A percentile compares a stretch with the other conserved stretches of the same genome.
phyloP scores from a whole-genome alignment of 1,139 yeast genomes.

The Lodderomyces margitis region DNA sequence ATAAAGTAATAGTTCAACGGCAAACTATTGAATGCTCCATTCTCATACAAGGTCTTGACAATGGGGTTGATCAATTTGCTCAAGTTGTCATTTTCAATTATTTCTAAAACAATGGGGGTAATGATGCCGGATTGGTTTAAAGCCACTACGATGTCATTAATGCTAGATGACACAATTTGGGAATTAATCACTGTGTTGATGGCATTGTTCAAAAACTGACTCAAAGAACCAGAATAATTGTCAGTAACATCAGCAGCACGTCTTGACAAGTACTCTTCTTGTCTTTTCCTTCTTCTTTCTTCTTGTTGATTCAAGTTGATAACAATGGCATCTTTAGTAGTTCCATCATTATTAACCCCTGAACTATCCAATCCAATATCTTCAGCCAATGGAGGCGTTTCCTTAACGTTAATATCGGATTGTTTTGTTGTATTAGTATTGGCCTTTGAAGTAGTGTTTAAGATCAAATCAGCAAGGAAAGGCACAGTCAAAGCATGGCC shows the following conservation, averaged over 20 bases:
- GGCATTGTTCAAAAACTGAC: constrained; percentile 32
- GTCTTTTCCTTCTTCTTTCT: neutral
- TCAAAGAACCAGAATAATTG: constrained; percentile 32
- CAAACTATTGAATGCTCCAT: constrained; percentile 33
- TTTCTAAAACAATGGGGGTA: constrained; percentile 28
- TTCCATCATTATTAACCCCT: neutral
- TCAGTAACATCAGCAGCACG: constrained; percentile 13
- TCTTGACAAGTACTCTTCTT: constrained; percentile 3
- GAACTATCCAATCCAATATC: neutral
- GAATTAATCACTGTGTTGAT: constrained; percentile 28
- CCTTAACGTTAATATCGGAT: constrained; percentile 10
- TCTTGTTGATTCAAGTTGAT: neutral
- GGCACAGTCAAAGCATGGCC: constrained; percentile 30
- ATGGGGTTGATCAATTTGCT: constrained; percentile 26
- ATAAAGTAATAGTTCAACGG: constrained; percentile 24
- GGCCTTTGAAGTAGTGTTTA: constrained; percentile 23
- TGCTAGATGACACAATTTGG: constrained; percentile 22
- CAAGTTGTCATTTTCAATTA: constrained; percentile 25
- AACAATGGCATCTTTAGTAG: neutral
- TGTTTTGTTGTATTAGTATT: constrained; percentile 13
- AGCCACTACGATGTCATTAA: constrained; percentile 28
- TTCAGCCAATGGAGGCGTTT: constrained; percentile 3
- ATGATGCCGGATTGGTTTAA: constrained; percentile 33
- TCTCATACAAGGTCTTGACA: constrained; percentile 27
- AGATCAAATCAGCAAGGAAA: constrained; percentile 27